These are phyloP conservation scores for Tolypocladium nubicola DNA, from an alignment of 2,329 filamentous ascomycete species.

Conservation along the genomic window DNA sequence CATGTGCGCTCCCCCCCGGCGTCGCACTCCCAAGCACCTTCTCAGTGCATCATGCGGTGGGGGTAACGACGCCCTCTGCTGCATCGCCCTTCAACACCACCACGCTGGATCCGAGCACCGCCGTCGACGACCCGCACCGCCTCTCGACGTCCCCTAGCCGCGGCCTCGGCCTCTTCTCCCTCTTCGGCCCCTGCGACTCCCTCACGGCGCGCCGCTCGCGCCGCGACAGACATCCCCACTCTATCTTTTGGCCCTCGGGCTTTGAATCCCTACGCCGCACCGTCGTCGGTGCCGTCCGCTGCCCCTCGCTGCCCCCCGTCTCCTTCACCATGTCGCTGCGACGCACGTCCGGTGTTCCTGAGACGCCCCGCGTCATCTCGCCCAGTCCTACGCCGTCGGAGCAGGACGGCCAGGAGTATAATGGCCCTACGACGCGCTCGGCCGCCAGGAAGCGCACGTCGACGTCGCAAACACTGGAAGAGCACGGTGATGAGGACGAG, in stretches of 20 bases:
- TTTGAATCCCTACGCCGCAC: constrained; percentile 36
- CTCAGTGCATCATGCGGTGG: constrained; percentile 41
- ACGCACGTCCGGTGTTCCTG: constrained; percentile 49
- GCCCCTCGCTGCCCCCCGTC: constrained; percentile 51
- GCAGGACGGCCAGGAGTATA: constrained; percentile 35
- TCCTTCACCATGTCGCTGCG: constrained; percentile 41
- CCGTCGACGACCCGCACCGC: constrained; percentile 14
- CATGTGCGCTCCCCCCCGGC: constrained; percentile 2
- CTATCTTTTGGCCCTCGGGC: constrained; percentile 34
- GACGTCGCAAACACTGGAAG: constrained; percentile 49
- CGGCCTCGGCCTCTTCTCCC: constrained; percentile 8
- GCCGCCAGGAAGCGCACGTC: constrained; percentile 47
- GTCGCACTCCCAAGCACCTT: constrained; percentile 1
- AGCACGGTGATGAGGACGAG: constrained; percentile 42
- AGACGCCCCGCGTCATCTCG: constrained; percentile 79
- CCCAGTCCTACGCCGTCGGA: constrained; percentile 60
- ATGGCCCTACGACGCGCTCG: constrained; percentile 68
- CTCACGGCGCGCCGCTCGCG: constrained; percentile 27
- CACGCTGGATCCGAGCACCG: constrained; percentile 47
- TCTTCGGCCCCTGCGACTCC: constrained; percentile 12
- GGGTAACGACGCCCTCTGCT: constrained; percentile 43
- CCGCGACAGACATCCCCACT: constrained; percentile 41
- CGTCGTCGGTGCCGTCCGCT: constrained; percentile 45
- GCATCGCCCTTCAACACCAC: constrained; percentile 30
- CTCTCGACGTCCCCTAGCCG: constrained; percentile 5